Evolutionary conservation across 202 grass and related monocot species (phyloP).

Genomic region (Dendrocalamus latiflorus): DNA sequence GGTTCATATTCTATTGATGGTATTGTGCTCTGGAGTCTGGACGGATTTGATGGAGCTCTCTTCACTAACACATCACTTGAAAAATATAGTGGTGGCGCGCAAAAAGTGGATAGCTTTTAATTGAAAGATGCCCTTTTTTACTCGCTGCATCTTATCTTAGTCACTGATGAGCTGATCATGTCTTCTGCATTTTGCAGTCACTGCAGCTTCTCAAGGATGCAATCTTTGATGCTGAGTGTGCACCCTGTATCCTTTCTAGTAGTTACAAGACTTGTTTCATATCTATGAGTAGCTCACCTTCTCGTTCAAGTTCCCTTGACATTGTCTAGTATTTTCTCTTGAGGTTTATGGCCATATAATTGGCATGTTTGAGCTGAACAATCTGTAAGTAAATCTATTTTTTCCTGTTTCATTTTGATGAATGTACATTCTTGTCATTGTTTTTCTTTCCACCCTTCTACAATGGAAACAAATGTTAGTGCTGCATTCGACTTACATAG

Average conservation of each 20-base stretch:
- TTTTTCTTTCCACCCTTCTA: neutral
- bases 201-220: conserved; percentile 84
- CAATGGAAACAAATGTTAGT: conserved; percentile 9
- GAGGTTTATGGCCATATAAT: conserved; percentile 92
- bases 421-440: neutral
- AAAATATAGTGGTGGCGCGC: neutral
- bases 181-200: conserved; percentile 53
- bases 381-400: conserved; percentile 68
- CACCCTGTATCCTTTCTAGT: conserved; percentile 77
- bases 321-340: conserved; percentile 75
- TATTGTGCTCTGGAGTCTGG: conserved; percentile 6
- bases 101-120: neutral
- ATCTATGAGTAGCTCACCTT: neutral
- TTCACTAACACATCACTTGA: neutral
- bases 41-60: neutral
- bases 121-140: neutral
- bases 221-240: conserved; percentile 74
- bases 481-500: conserved; percentile 6
- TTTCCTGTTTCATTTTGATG: neutral
- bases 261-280: neutral
- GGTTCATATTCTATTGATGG: neutral
- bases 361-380: conserved; percentile 99
- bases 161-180: neutral
- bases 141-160: neutral
- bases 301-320: conserved; percentile 53